Evolutionary conservation across 192 early-diverging fungal species (phyloP), one percentile per base, ranked within the genome.

Genomic region (Powellomyces hirtus): DNA sequence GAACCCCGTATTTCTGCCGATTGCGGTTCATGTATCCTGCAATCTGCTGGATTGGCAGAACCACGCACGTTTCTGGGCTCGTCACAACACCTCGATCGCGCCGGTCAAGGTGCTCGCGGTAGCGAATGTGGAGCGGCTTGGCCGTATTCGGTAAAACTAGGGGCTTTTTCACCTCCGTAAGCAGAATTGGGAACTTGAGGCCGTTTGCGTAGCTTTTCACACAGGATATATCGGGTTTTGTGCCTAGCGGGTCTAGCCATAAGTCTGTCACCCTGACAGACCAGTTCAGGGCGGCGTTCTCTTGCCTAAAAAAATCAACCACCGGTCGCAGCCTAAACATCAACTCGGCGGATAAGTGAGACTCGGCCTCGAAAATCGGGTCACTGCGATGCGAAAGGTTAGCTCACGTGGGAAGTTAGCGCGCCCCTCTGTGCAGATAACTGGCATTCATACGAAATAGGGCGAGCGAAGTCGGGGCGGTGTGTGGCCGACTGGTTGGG

Each of bases 131-230:
- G 5, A 56, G 26, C 4, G 24, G 53, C 6, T 16, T 34, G 4
- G 7, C 53, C 16, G 7, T 13, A 27, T 24, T 33, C 4, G 53
- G 53, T 6, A 56, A 18, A 29, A 56, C 29, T 6, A 6, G 2
- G 6, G 53, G 53, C 53, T 56, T 56, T 56, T 56, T 56, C 2
- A 56, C 53, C 26, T 56, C 53, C 18, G 26, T 29, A 30, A 33
- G 53, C 53, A 56, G 26, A 56, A 56, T 27, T 6, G 53, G 53
- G 4, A 29, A 5, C 2, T 6, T 2, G 1, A 34, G 7, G 16
- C 29, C 24, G 53, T 56, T 56, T 4, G 6, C 3, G 16, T 34
- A 16, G 53, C 24, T 4, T 16, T 29, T 5, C 7, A 34, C 6
- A 56, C 2, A 4, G 4, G 53, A 2, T 2, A 33, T 4, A 16